Evolutionary conservation across 2,329 filamentous ascomycete genomes (phyloP).

Genomic region (Plectosphaerella cucumerina): DNA sequence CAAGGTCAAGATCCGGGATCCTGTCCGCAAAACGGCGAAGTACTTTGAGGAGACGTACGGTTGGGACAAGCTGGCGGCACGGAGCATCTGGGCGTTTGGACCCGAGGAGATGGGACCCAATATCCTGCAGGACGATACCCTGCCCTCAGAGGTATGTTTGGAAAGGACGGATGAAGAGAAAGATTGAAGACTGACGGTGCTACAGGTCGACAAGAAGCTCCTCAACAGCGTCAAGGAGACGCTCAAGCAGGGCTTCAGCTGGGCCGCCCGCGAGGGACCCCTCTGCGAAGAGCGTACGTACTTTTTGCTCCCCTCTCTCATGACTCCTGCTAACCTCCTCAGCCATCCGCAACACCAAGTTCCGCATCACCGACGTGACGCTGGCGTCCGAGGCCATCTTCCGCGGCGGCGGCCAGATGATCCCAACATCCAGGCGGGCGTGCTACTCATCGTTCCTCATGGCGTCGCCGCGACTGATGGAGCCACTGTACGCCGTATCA

Average conservation of each 20-base stretch:
- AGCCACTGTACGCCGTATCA: constrained; percentile 87
- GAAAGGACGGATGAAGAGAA: too few relatives aligned
- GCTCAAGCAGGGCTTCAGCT: constrained; percentile 93
- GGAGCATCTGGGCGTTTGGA: constrained; percentile 98
- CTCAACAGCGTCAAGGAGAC: constrained; percentile 85
- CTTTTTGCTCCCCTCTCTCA: constrained; percentile 3
- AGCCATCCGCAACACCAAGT: constrained; percentile 97
- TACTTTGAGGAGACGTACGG: constrained; percentile 98
- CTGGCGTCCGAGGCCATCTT: constrained; percentile 89
- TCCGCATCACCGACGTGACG: constrained; percentile 87
- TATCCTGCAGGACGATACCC: constrained; percentile 92
- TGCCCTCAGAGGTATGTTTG: constrained; percentile 73
- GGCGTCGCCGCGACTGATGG: constrained; percentile 94
- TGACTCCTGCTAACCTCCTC: constrained; percentile 14
- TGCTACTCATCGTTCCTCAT: constrained; percentile 97
- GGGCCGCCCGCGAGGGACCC: constrained; percentile 92
- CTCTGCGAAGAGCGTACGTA: constrained; percentile 93
- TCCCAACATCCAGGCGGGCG: constrained; percentile 86
- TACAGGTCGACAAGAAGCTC: constrained; percentile 82
- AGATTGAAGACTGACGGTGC: constrained; percentile 7
- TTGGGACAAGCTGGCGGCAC: constrained; percentile 89
- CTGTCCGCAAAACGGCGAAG: constrained; percentile 86
- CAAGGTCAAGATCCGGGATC: constrained; percentile 86
- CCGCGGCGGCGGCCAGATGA: constrained; percentile 93
- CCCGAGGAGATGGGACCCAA: constrained; percentile 94